A percentile compares a stretch with the other conserved stretches of the same genome.
These are phyloP conservation scores for Saturnispora silvae DNA, from an alignment of 805 yeast genomes.

Conservation along the genomic window DNA sequence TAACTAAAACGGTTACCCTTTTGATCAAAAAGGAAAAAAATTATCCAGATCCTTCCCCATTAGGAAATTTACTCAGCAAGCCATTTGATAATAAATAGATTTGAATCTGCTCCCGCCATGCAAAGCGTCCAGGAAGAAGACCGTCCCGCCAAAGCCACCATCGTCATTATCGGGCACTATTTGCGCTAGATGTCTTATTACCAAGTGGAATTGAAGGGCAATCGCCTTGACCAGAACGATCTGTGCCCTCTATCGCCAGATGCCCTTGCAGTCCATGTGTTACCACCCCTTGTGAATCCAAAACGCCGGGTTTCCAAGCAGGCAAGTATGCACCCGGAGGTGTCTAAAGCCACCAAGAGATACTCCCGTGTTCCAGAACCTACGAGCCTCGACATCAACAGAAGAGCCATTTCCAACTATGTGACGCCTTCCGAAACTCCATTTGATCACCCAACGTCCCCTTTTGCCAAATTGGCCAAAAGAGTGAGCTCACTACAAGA, in stretches of 20 bases:
- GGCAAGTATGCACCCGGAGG: too few species aligned
- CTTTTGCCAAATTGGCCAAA: slow-evolving; percentile 2
- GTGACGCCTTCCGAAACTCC: neutral
- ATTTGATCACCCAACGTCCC: neutral
- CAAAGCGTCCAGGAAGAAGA: too few species aligned
- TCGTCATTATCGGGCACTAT: too few species aligned
- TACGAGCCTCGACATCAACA: slow-evolving; percentile 2
- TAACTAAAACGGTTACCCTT: too few species aligned
- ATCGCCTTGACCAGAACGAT: slow-evolving; percentile 17
- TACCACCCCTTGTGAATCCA: slow-evolving; percentile 1
- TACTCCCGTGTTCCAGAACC: slow-evolving; percentile 5
- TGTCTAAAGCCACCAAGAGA: neutral
- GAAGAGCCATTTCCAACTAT: neutral
- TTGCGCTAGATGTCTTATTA: slow-evolving; percentile 6
- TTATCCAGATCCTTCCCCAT: slow-evolving; percentile 3
- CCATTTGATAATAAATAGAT: too few species aligned
- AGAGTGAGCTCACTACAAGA: slow-evolving; percentile 6
- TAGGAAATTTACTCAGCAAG: slow-evolving; percentile 7
- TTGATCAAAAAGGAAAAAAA: neutral
- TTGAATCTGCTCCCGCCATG: too few species aligned
- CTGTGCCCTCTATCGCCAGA: neutral
- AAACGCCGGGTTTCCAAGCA: neutral
- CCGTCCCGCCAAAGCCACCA: too few species aligned
- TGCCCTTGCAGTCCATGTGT: neutral
- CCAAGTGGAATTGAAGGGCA: slow-evolving; percentile 18